These are phyloP conservation scores for Liriodendron chinense DNA, from an alignment of 164 flowering plant species.

Conservation along the genomic window DNA sequence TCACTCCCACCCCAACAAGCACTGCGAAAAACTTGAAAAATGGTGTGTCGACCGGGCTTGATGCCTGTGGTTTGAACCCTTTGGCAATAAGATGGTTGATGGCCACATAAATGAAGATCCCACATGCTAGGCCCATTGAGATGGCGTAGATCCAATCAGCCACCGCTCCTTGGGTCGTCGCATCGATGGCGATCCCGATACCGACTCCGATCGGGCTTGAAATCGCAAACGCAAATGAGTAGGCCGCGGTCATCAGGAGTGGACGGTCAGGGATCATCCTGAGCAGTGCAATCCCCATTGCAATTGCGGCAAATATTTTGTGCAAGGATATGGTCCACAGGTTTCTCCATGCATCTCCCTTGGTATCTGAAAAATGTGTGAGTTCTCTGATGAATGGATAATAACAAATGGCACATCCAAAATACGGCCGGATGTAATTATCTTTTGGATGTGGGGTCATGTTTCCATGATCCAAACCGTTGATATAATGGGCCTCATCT, in stretches of 20 bases:
- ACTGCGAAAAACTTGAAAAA: conserved; percentile 63
- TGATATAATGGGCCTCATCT: too few species aligned
- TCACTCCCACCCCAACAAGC: conserved; percentile 58
- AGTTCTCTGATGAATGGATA: not conserved
- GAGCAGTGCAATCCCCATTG: conserved; percentile 86
- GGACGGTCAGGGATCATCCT: conserved; percentile 72
- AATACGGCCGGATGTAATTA: too few species aligned
- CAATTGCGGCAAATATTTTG: conserved; percentile 80
- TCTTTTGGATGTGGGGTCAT: too few species aligned
- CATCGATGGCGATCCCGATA: conserved; percentile 72
- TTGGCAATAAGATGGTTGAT: conserved; percentile 76
- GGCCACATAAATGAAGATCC: conserved; percentile 79
- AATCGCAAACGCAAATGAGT: conserved; percentile 77
- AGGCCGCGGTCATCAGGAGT: conserved; percentile 40
- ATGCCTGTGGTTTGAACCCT: conserved; percentile 53
- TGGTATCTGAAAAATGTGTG: conserved; percentile 33
- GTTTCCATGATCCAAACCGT: too few species aligned
- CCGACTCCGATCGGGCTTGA: conserved; percentile 86
- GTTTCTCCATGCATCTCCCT: conserved; percentile 80
- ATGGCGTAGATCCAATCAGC: conserved; percentile 85
- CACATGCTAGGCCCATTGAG: conserved; percentile 77
- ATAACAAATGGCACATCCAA: not conserved
- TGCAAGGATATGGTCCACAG: conserved; percentile 82
- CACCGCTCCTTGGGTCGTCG: conserved; percentile 53
- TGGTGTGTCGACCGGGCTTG: conserved; percentile 48